Conservation (phyloP, 768 basidiomycete genomes). For the Boletus rex-veris region DNA sequence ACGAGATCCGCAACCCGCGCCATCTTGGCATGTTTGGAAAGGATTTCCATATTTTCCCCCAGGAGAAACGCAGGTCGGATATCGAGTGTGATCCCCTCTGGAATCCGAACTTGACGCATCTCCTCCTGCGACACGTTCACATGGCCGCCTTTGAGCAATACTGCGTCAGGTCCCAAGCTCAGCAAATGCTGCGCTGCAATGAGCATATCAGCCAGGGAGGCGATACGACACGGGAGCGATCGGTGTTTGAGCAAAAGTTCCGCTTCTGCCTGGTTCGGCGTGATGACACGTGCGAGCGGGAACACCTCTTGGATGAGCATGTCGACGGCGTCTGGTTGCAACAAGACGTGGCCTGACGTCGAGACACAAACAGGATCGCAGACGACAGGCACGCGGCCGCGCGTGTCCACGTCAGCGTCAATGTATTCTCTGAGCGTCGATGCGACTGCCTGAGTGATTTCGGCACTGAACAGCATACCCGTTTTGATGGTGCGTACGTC, state of each 20-base stretch:
- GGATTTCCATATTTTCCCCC: conserved; percentile 62
- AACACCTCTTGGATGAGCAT: conserved; percentile 61
- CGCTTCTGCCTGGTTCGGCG: conserved; percentile 83
- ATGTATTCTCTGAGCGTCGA: conserved; percentile 46
- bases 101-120: conserved; percentile 32
- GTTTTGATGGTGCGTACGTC: conserved; percentile 75
- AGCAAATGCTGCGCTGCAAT: conserved; percentile 49
- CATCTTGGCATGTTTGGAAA: conserved; percentile 30
- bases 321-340: conserved; percentile 62
- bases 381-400: conserved; percentile 52
- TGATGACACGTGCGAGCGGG: conserved; percentile 68
- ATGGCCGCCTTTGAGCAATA: conserved; percentile 88
- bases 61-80: conserved; percentile 45
- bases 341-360: conserved; percentile 79
- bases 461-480: conserved; percentile 78
- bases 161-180: conserved; percentile 47
- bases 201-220: conserved; percentile 58
- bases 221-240: conserved; percentile 33
- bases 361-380: conserved; percentile 92
- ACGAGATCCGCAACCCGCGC: conserved; percentile 39
- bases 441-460: conserved; percentile 50
- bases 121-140: conserved; percentile 45
- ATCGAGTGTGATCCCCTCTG: conserved; percentile 29
- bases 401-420: background rate
- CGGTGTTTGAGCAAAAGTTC: conserved; percentile 56